Percentiles rank a stretch among this genome's conserved stretches.
Evolutionary conservation across 805 yeast species (phyloP).

Genomic region (Yarrowia alimentaria): DNA sequence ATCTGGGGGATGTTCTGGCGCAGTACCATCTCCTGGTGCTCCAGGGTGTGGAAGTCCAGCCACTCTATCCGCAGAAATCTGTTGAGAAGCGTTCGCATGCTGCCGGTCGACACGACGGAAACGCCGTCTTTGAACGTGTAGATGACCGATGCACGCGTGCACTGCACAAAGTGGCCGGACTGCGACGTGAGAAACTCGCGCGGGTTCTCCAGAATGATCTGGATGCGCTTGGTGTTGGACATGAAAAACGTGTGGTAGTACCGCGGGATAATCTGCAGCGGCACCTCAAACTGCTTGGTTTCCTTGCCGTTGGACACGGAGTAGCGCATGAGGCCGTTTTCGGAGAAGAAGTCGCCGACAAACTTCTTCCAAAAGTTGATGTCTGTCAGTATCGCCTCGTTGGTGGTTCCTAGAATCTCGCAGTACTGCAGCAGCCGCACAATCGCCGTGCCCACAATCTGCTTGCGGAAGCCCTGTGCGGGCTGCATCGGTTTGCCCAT

Average conservation of each 20-base stretch:
- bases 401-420: conserved; percentile 47
- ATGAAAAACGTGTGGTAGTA: conserved; percentile 54
- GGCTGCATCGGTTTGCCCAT: conserved; percentile 29
- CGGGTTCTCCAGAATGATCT: conserved; percentile 46
- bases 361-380: conserved; percentile 52
- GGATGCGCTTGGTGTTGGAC: conserved; percentile 53
- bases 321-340: conserved; percentile 49
- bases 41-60: conserved; percentile 57
- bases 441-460: conserved; percentile 48
- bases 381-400: conserved; percentile 45
- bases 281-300: conserved; percentile 60
- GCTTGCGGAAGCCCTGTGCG: conserved; percentile 38
- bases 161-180: conserved; percentile 54
- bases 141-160: conserved; percentile 49
- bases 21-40: conserved; percentile 45
- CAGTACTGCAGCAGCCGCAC: conserved; percentile 51
- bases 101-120: conserved; percentile 59
- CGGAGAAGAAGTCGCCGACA: conserved; percentile 53
- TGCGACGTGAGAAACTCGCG: conserved; percentile 54
- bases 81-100: conserved; percentile 60
- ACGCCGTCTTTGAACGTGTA: conserved; percentile 70
- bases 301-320: conserved; percentile 47
- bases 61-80: conserved; percentile 66
- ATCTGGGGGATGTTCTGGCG: conserved; percentile 28
- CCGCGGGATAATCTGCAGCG: conserved; percentile 62